Base-by-base conservation (phyloP, 2,329 filamentous ascomycete genomes). In the Akanthomyces lecanii region DNA sequence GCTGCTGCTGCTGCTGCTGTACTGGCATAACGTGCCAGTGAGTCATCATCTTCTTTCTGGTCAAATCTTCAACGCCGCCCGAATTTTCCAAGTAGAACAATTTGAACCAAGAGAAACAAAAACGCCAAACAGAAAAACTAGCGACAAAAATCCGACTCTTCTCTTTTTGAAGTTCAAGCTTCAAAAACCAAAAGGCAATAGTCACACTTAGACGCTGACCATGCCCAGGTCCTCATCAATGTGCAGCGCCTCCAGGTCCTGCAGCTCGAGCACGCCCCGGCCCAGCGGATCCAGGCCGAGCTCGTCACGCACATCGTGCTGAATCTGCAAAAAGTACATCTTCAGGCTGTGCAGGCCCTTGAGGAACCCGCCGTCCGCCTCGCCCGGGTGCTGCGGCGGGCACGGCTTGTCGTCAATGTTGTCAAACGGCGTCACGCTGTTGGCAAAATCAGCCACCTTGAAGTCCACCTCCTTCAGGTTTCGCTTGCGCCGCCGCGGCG, bases 401-500 rank as follows among this genome's bases (percentile, higher is more conserved):
- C 94, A 97, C 5, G 83, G 78, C 69, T 82, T 82, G 65, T 82
- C 81, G 58, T 78, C 76, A 64, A 85, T 81, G 12, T 87, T 76
- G 70, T 97, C 92, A 67, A 95, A 89, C 4, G 91, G 90, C 1
- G 93, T 98, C 42, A 98, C 88, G 71, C 94, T 97, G 74, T 99
- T 99, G 66, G 95, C 95, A 78, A 99, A 99, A 75, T 99, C 95
- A 63, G 97, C 94, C 74, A 99, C 96, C 76, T 97, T 97, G 77
- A 99, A 88, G 74, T 97, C 91, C 71, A 96, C 93, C 67, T 88
- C 83, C 53, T 80, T 79, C 64, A 79, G 80, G 65, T 80, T 84
- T 71, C 72, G 82, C 70, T 75, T 79, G 68, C 66, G 79, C 72
- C 66, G 78, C 71, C 73, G 82, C 57, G 73, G 70, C n/a, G 71